Base-by-base conservation (phyloP, 2,329 filamentous ascomycete species). In the Penicillium olsonii region DNA sequence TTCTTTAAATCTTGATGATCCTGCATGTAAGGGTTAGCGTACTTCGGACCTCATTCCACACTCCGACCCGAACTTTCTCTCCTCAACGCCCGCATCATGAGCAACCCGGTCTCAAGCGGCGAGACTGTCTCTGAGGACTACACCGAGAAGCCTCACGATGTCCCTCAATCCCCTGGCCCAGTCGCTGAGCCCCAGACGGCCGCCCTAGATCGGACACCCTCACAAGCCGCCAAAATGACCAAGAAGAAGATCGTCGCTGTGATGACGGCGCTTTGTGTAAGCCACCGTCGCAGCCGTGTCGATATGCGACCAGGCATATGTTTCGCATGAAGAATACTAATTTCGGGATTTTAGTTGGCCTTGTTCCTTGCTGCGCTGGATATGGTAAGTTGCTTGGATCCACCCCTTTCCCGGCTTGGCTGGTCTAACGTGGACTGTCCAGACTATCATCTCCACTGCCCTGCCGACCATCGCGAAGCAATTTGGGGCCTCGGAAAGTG, bases 361-460 rank as follows among this genome's bases (percentile, higher is more conserved):
- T 72, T 84, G 11, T 81, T 84, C 45, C 75, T 85, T 20, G 81
- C 81, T 10, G 82, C 82, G 26, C 67, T 85, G 34, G 82, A 85
- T 59, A 82, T 84, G 65, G 73, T 75, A 67, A 45, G 65, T 20
- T 8, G 27, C n/a, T 24, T 24, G 4, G 12, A 31, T 31, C 29
- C n/a, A 31, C 7, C 29, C 29, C 29, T 6, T 14, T n/a, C n/a
- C 12, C 14, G 29, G 29, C 12, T 31, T n/a, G 26, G 4, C 38
- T n/a, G 33, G 31, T 26, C 42, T 54, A 27, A 45, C 49, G 2
- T 26, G 10, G 24, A 37, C 27, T n/a, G n/a, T n/a, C 17, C 49
- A 68, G 64, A 76, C 73, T 2, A 77, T 76, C 40, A 65, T 75
- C 27, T 75, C 74, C 8, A 77, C 74, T 8, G 73, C 74, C 7